phyloP scores from a whole-genome alignment of 129 eudicot species.

The Flaveria trinervia region DNA sequence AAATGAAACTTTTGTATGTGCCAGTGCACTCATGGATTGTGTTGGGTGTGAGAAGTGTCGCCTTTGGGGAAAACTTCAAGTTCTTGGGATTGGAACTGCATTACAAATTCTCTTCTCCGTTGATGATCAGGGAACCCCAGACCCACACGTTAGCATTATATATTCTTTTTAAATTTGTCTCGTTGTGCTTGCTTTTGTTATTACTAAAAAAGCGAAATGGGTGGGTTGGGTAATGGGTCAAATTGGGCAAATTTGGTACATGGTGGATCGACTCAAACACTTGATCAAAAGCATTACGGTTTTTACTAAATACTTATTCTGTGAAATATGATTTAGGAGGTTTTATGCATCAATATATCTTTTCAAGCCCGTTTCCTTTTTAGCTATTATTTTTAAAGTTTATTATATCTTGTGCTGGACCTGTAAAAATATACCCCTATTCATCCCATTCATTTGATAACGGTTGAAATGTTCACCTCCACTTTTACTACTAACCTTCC shows the following conservation, averaged over 20 bases:
- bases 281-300: not conserved
- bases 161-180: constrained; percentile 4
- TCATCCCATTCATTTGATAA: not conserved
- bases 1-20: constrained; percentile 24
- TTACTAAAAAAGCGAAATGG: not conserved
- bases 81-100: constrained; percentile 95
- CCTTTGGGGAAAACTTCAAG: constrained; percentile 97
- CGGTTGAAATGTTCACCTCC: not conserved
- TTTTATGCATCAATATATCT: not conserved
- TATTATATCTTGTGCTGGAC: not conserved
- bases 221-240: not conserved
- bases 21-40: constrained; percentile 96
- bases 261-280: not conserved
- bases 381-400: not conserved
- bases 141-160: constrained; percentile 59
- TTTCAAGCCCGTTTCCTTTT: not conserved
- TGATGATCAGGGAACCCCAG: constrained; percentile 43
- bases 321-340: not conserved
- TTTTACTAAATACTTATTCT: not conserved
- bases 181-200: not conserved
- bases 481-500: not conserved
- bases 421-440: not conserved
- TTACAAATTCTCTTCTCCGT: constrained; percentile 87
- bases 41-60: constrained; percentile 98
- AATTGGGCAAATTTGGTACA: not conserved